A percentile compares a stretch with the other conserved stretches of the same genome.
Conservation (phyloP, 1,284 basidiomycete species). For the Trichosporon coremiiforme region DNA sequence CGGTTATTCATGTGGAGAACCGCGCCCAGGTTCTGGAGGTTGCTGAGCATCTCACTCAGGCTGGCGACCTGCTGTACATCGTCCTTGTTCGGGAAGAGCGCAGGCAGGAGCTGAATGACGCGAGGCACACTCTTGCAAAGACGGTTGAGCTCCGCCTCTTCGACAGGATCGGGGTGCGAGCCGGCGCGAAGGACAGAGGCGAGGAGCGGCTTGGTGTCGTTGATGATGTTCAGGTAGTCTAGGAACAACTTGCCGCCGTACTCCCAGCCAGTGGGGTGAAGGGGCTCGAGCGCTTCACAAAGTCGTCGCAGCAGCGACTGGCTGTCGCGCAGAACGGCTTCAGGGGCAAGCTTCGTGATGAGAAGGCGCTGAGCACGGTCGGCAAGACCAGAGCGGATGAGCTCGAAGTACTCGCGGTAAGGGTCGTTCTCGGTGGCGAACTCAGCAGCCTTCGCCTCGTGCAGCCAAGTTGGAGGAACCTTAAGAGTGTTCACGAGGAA, state of each 20-base stretch:
- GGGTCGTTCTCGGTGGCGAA: conserved; percentile 60
- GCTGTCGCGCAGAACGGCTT: conserved; percentile 81
- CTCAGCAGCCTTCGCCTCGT: conserved; percentile 61
- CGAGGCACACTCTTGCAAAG: conserved; percentile 66
- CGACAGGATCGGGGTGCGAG: conserved; percentile 52
- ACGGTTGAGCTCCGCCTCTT: conserved; percentile 61
- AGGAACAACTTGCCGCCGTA: conserved; percentile 65
- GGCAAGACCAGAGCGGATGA: conserved; percentile 70
- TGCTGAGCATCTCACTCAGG: conserved; percentile 48
- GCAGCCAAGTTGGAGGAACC: conserved; percentile 82
- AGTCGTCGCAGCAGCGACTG: conserved; percentile 70
- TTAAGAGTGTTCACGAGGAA: conserved; percentile 75
- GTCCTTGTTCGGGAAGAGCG: conserved; percentile 58
- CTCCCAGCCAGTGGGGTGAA: conserved; percentile 71
- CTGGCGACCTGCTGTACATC: conserved; percentile 47
- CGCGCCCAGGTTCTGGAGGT: conserved; percentile 42
- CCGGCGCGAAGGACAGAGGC: conserved; percentile 35
- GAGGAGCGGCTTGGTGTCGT: conserved; percentile 44
- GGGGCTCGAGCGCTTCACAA: conserved; percentile 69
- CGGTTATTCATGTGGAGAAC: conserved; percentile 39
- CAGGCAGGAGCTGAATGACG: conserved; percentile 70
- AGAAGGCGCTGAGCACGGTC: conserved; percentile 80
- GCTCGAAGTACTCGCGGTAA: conserved; percentile 76
- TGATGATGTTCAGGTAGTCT: conserved; percentile 45
- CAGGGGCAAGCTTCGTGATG: conserved; percentile 80